phyloP scores from a whole-genome alignment of 179 eudicot genomes.

The Silene noctiflora region DNA sequence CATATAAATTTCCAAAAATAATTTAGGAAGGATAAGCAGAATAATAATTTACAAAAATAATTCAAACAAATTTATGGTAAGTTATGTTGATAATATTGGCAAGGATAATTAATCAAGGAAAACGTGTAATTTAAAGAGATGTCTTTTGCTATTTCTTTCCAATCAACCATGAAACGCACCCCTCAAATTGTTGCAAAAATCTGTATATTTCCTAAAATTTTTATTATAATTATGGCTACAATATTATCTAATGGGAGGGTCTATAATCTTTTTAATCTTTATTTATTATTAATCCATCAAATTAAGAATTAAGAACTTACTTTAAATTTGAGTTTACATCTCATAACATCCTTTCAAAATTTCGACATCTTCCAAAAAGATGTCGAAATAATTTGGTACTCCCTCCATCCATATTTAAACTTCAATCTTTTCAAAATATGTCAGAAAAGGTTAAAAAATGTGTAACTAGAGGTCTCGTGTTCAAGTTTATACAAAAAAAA shows the following conservation, averaged over 20 bases:
- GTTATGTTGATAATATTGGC: background rate
- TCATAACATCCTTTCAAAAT: too few species aligned
- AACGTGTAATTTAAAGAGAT: background rate
- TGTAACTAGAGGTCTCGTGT: too few species aligned
- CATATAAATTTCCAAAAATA: constrained; percentile 2
- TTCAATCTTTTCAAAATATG: too few species aligned
- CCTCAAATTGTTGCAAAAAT: background rate
- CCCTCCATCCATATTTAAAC: too few species aligned
- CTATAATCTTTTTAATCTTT: too few species aligned
- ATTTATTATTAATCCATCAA: too few species aligned
- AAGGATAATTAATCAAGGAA: background rate
- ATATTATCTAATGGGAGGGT: background rate
- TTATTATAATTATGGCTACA: background rate
- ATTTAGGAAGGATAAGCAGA: background rate
- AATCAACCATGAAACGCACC: background rate
- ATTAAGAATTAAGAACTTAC: too few species aligned
- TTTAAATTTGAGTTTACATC: too few species aligned
- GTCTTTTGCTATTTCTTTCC: background rate
- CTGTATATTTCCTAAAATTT: background rate
- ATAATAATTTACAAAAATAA: background rate
- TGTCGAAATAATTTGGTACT: too few species aligned
- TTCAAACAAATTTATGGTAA: background rate
- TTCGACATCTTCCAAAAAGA: too few species aligned
- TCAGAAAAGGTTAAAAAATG: too few species aligned
- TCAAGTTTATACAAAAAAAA: too few species aligned